A percentile compares a stretch with the other conserved stretches of the same genome.
Conservation (phyloP, 2,329 filamentous ascomycete species). For the Trematosphaeria pertusa region DNA sequence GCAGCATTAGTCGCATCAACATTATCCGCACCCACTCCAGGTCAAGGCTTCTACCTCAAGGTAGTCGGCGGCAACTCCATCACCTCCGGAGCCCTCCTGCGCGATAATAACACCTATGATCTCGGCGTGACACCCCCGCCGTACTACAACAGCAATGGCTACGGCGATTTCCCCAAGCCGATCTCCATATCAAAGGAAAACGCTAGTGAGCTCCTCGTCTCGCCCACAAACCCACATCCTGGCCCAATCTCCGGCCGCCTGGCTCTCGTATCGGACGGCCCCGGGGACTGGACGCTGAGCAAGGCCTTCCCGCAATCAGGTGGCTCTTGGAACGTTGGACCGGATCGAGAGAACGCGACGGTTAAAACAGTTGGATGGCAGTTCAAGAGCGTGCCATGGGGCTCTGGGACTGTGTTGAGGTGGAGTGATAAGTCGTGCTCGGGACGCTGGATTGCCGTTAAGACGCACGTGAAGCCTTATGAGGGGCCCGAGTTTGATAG, state of each 20-base stretch:
- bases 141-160: background rate
- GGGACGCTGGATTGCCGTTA: slow-evolving; percentile 7
- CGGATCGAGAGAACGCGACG: background rate
- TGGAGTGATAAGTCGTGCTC: background rate
- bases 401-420: background rate
- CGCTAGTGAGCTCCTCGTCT: slow-evolving; percentile 2
- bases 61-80: background rate
- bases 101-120: slow-evolving; percentile 9
- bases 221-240: slow-evolving; percentile 7
- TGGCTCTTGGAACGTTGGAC: slow-evolving; percentile 1
- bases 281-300: slow-evolving; percentile 5
- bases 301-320: slow-evolving; percentile 6
- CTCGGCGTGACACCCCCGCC: slow-evolving; percentile 6
- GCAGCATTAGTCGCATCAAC: background rate
- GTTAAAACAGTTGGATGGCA: slow-evolving; percentile 4
- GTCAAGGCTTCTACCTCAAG: slow-evolving; percentile 5
- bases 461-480: background rate
- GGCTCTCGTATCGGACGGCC: background rate
- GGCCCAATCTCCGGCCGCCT: slow-evolving; percentile 4
- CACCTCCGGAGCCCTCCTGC: background rate
- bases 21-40: background rate
- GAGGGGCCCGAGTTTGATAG: background rate
- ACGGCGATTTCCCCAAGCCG: slow-evolving; percentile 1
- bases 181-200: background rate
- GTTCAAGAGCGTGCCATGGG: background rate